Evolutionary conservation across 1,284 basidiomycete species (phyloP), one percentile per base, ranked within the genome.

Genomic region (Lentinus polychrous): DNA sequence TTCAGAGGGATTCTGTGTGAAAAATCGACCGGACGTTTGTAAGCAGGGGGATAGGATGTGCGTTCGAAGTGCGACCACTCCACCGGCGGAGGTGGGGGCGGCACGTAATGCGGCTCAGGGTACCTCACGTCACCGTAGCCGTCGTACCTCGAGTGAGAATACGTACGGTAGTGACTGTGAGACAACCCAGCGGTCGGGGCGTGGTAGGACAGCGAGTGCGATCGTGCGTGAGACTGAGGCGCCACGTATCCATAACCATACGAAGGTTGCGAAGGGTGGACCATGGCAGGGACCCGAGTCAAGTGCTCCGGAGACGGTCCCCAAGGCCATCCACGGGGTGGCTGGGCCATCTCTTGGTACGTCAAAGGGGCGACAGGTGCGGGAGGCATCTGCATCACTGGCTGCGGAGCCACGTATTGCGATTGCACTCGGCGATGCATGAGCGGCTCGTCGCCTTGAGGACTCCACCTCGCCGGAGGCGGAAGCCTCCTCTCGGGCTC

Each of bases 381-480:
- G 33, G 61, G 58, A 8, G 61, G 57, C 36, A 60, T 46, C 31
- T 54, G 60, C 8, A 74, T 55, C 31, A 63, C 45, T 1, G 85
- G 73, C 53, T 82, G 84, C 20, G 83, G 79, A 12, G 85, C 80
- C 39, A 83, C 67, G 51, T 86, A 86, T 39, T 79, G 74, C 2
- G 74, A 75, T 49, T 68, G 76, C 38, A 61, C 60, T 46, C 77
- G 71, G 55, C 70, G 74, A 44, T 67, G 66, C 49, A 89, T 77
- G 18, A 83, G 85, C 27, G 27, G 27, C 55, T 86, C 84, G 57
- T 88, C 86, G 12, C 74, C 83, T 8, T 78, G 75, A 43, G 86
- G 86, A 58, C 83, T 86, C 86, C 86, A 90, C 62, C 79, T 79
- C 6, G 86, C 81, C 15, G 86, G 86, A 12, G 87, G 83, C 40